Evolutionary conservation across 2,329 filamentous ascomycete species (phyloP).

Genomic region (Hypoxylon sp.): DNA sequence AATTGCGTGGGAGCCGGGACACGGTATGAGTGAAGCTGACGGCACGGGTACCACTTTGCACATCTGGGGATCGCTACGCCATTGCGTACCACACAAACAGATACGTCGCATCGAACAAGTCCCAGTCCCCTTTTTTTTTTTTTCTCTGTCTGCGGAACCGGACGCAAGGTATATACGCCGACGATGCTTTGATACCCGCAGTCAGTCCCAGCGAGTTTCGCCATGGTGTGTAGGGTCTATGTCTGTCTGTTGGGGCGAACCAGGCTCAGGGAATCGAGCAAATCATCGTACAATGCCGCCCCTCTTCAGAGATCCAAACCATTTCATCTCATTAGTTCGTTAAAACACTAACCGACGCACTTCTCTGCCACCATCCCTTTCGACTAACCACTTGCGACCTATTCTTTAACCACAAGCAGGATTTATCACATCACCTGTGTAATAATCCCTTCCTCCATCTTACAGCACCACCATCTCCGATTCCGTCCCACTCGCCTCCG

Average conservation of each 20-base stretch:
- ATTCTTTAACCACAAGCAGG: slow-evolving; percentile 5
- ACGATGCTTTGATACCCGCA: slow-evolving; percentile 19
- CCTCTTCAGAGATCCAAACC: slow-evolving; percentile 13
- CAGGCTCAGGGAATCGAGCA: slow-evolving; percentile 9
- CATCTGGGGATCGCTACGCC: slow-evolving; percentile 31
- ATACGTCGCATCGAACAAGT: slow-evolving; percentile 10
- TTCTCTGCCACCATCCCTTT: slow-evolving; percentile 3
- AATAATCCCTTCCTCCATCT: too few species aligned
- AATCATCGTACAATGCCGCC: slow-evolving; percentile 30
- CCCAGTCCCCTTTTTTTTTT: too few species aligned
- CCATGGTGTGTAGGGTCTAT: too few species aligned
- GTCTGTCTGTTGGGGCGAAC: slow-evolving; percentile 20
- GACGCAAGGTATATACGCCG: slow-evolving; percentile 3
- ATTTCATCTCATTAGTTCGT: slow-evolving; percentile 9
- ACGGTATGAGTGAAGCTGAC: too few species aligned
- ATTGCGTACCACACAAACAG: slow-evolving; percentile 15
- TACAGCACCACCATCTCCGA: too few species aligned
- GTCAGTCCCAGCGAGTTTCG: slow-evolving; percentile 25
- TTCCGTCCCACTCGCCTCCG: slow-evolving; percentile 3
- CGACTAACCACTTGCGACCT: slow-evolving; percentile 7
- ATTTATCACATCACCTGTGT: slow-evolving; percentile 2
- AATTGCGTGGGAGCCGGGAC: slow-evolving; percentile 2
- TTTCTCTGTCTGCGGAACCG: slow-evolving; percentile 19
- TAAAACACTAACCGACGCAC: slow-evolving; percentile 13
- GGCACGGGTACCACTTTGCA: slow-evolving; percentile 1